Evolutionary conservation across 106 monocot species (phyloP).

Genomic region (Alisma plantagoaquatica): DNA sequence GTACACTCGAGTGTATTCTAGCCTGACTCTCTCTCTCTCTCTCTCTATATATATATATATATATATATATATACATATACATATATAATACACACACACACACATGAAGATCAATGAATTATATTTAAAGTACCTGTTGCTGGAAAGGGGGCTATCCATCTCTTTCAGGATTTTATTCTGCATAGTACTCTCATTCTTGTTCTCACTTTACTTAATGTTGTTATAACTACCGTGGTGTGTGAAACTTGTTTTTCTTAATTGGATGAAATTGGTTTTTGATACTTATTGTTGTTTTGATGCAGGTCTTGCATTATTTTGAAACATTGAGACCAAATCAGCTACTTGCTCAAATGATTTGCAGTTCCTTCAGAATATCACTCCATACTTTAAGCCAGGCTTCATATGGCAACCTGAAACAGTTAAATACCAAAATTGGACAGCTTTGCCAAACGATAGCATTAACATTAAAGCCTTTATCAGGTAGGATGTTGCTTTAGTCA

Average conservation of each 20-base stretch:
- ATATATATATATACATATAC: too few species aligned
- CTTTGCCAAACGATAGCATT: constrained; percentile 70
- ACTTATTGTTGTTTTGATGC: constrained; percentile 2
- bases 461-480: constrained; percentile 55
- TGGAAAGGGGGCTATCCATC: too few species aligned
- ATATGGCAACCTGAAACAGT: constrained; percentile 54
- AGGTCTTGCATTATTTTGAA: constrained; percentile 92
- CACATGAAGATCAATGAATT: too few species aligned
- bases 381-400: constrained; percentile 56
- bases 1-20: too few species aligned
- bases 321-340: constrained; percentile 79
- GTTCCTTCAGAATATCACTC: constrained; percentile 74
- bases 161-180: not conserved
- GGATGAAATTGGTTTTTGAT: not conserved
- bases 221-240: too few species aligned
- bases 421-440: constrained; percentile 68
- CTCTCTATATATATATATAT: too few species aligned
- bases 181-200: not conserved
- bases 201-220: not conserved
- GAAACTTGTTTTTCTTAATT: not conserved
- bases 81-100: too few species aligned
- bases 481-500: constrained; percentile 13
- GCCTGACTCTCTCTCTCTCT: too few species aligned
- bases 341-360: constrained; percentile 84
- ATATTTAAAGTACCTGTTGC: too few species aligned